These are phyloP conservation scores for Paramecium sexaurelia DNA, from an alignment of 73 alveolate species.

Conservation along the genomic window DNA sequence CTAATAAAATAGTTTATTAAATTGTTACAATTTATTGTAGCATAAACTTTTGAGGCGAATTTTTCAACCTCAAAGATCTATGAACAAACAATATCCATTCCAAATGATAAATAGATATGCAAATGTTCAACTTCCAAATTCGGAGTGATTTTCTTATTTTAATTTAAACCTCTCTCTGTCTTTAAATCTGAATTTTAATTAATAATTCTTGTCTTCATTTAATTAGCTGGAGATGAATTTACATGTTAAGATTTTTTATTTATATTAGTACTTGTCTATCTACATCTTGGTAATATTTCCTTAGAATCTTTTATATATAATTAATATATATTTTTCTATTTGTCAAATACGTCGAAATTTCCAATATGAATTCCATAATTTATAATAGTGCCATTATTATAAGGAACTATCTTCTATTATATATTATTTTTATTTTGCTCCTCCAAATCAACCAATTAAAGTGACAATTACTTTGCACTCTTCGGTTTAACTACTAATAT, in stretches of 20 bases:
- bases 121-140: background rate
- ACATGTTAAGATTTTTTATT: background rate
- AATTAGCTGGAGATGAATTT: background rate
- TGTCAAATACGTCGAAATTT: slow-evolving; percentile 8
- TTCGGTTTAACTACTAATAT: slow-evolving; percentile 17
- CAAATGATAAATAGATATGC: background rate
- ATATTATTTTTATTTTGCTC: background rate
- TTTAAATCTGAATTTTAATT: background rate
- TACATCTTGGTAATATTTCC: background rate
- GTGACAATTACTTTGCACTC: background rate
- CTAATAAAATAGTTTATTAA: background rate
- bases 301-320: background rate
- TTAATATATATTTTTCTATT: background rate
- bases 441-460: background rate
- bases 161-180: slow-evolving; percentile 28
- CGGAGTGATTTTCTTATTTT: background rate
- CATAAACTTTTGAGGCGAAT: slow-evolving; percentile 6
- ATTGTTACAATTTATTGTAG: background rate
- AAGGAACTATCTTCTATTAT: background rate
- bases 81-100: slow-evolving; percentile 10
- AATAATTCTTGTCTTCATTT: background rate
- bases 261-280: background rate
- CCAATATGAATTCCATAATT: slow-evolving; percentile 36
- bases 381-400: background rate
- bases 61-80: background rate